Conservation (phyloP, 2,329 filamentous ascomycete species). For the Cordyceps farinosa region DNA sequence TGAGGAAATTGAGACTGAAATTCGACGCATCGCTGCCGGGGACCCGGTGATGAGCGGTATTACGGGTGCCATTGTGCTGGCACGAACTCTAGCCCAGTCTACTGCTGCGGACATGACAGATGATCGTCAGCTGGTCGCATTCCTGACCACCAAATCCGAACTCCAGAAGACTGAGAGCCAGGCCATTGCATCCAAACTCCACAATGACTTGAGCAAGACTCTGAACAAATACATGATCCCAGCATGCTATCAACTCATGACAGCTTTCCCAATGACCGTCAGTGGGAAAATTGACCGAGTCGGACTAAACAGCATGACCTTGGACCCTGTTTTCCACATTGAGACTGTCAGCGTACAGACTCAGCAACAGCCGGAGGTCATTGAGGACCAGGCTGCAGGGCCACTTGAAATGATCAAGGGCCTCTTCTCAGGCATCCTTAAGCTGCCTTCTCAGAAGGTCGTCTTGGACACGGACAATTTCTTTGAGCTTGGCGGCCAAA, state of each 20-base stretch:
- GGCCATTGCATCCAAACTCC: constrained; percentile 20
- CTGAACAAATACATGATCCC: constrained; percentile 29
- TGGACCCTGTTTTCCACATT: constrained; percentile 21
- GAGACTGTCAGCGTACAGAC: neutral
- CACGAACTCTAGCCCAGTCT: constrained; percentile 20
- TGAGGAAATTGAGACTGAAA: constrained; percentile 33
- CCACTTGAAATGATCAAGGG: neutral
- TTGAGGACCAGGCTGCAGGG: neutral
- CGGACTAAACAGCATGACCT: constrained; percentile 20
- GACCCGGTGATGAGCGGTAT: constrained; percentile 16
- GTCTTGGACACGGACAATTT: constrained; percentile 22
- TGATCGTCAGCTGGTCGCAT: constrained; percentile 26
- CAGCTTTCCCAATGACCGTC: constrained; percentile 23
- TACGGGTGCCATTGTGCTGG: constrained; percentile 22
- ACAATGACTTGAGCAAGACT: constrained; percentile 22
- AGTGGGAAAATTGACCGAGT: constrained; percentile 26
- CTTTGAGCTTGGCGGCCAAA: constrained; percentile 27
- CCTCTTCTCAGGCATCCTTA: constrained; percentile 5
- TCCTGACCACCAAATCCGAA: constrained; percentile 23
- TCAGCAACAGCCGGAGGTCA: neutral
- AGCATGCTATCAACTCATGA: constrained; percentile 24
- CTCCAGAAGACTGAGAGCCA: constrained; percentile 18
- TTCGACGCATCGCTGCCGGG: constrained; percentile 23
- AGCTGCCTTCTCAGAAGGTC: neutral
- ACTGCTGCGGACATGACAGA: constrained; percentile 11